These are phyloP conservation scores for Setaria italica DNA, from an alignment of 202 grass and related monocot species.

Conservation along the genomic window DNA sequence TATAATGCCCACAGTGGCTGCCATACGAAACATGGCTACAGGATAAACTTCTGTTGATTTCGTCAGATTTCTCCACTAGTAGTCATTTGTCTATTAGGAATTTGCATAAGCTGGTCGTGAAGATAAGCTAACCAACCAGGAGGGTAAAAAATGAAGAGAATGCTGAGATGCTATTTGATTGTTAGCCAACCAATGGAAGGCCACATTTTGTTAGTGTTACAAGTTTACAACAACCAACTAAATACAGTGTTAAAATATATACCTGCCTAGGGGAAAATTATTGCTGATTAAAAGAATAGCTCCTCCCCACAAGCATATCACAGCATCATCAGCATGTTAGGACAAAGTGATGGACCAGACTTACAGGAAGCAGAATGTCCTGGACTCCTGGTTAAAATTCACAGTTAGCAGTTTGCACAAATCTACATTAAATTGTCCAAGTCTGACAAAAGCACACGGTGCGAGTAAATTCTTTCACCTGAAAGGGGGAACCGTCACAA, in stretches of 20 bases:
- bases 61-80: not conserved
- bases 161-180: conserved; percentile 27
- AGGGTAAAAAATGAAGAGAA: conserved; percentile 9
- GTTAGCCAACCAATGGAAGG: conserved; percentile 13
- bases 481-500: conserved; percentile 26
- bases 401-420: conserved; percentile 37
- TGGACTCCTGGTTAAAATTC: not conserved
- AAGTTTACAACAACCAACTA: conserved; percentile 29
- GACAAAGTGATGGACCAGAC: conserved; percentile 19
- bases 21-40: not conserved
- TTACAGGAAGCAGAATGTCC: not conserved
- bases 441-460: not conserved
- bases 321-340: not conserved
- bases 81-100: conserved; percentile 17
- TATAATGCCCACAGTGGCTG: not conserved
- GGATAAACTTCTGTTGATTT: conserved; percentile 4
- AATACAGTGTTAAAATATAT: conserved; percentile 42
- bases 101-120: not conserved
- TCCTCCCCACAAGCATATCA: not conserved
- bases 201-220: conserved; percentile 14
- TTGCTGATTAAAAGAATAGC: not conserved
- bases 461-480: conserved; percentile 2
- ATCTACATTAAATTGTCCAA: not conserved
- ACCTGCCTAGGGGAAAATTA: conserved; percentile 4
- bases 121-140: conserved; percentile 25